Conservation (phyloP, 1,139 yeast species). For the Magnusiomyces suaveolens region DNA sequence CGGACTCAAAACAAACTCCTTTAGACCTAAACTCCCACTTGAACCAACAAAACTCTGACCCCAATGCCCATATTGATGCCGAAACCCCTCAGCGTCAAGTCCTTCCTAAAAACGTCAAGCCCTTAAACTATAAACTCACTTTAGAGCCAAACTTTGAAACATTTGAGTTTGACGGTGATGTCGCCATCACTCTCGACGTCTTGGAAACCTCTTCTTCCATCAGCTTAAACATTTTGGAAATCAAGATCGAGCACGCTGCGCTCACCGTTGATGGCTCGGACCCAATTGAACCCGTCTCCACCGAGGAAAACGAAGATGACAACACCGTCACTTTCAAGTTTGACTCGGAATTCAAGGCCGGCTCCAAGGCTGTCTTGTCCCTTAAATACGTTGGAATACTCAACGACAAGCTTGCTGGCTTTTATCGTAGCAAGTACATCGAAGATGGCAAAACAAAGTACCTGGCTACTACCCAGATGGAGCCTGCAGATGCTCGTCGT, state of each 20-base stretch:
- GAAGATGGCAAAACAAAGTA: slow-evolving; percentile 53
- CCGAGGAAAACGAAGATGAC: slow-evolving; percentile 40
- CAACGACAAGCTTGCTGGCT: slow-evolving; percentile 72
- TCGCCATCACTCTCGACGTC: slow-evolving; percentile 53
- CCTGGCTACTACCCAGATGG: slow-evolving; percentile 76
- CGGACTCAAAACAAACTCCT: not conserved
- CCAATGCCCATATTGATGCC: not conserved
- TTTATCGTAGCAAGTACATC: slow-evolving; percentile 67
- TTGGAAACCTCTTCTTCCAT: slow-evolving; percentile 44
- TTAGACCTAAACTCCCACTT: not conserved
- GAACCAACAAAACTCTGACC: not conserved
- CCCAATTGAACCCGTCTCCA: slow-evolving; percentile 8
- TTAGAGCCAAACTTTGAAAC: slow-evolving; percentile 66
- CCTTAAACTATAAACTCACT: slow-evolving; percentile 58
- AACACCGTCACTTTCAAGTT: slow-evolving; percentile 61
- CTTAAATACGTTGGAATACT: slow-evolving; percentile 60
- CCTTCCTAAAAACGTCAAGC: slow-evolving; percentile 63
- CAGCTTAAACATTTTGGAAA: slow-evolving; percentile 54
- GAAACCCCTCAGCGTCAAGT: slow-evolving; percentile 39
- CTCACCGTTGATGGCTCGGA: slow-evolving; percentile 3
- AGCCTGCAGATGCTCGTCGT: slow-evolving; percentile 76
- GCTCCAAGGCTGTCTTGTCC: slow-evolving; percentile 38
- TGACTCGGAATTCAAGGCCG: slow-evolving; percentile 39
- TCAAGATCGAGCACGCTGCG: slow-evolving; percentile 40
- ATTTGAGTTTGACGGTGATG: slow-evolving; percentile 61